Conservation (phyloP, 805 yeast genomes). For the Candida stauntonica region DNA sequence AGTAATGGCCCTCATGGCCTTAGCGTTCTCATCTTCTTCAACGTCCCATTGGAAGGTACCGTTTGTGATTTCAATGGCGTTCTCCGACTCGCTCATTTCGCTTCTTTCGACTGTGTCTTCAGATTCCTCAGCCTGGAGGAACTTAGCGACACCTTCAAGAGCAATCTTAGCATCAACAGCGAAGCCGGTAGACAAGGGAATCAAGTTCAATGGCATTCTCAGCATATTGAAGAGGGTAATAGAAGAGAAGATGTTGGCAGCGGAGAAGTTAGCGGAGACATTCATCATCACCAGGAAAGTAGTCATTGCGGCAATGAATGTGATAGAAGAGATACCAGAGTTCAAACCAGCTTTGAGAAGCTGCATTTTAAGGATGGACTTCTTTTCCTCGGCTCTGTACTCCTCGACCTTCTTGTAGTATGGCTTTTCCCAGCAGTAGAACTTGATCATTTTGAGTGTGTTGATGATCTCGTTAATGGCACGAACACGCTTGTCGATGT, state of each 20-base stretch:
- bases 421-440: slow-evolving; percentile 88
- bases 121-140: slow-evolving; percentile 39
- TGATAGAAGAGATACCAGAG: slow-evolving; percentile 56
- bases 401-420: slow-evolving; percentile 53
- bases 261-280: slow-evolving; percentile 38
- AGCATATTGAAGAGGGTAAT: slow-evolving; percentile 62
- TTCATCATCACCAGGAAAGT: slow-evolving; percentile 59
- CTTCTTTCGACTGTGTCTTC: slow-evolving; percentile 27
- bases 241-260: slow-evolving; percentile 69
- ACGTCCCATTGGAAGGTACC: slow-evolving; percentile 57
- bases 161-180: slow-evolving; percentile 61
- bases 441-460: slow-evolving; percentile 78
- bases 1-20: slow-evolving; percentile 3
- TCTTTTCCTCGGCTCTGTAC: slow-evolving; percentile 60
- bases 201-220: slow-evolving; percentile 53
- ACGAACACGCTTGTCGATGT: slow-evolving; percentile 74
- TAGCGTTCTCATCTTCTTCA: slow-evolving; percentile 23
- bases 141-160: slow-evolving; percentile 44
- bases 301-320: slow-evolving; percentile 55
- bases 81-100: slow-evolving; percentile 35
- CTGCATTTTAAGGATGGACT: slow-evolving; percentile 56
- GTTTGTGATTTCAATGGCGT: slow-evolving; percentile 39
- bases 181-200: slow-evolving; percentile 62
- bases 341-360: slow-evolving; percentile 57
- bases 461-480: slow-evolving; percentile 74